phyloP scores from a whole-genome alignment of 768 basidiomycete genomes.

The Tylopilus rubrobrunneus region DNA sequence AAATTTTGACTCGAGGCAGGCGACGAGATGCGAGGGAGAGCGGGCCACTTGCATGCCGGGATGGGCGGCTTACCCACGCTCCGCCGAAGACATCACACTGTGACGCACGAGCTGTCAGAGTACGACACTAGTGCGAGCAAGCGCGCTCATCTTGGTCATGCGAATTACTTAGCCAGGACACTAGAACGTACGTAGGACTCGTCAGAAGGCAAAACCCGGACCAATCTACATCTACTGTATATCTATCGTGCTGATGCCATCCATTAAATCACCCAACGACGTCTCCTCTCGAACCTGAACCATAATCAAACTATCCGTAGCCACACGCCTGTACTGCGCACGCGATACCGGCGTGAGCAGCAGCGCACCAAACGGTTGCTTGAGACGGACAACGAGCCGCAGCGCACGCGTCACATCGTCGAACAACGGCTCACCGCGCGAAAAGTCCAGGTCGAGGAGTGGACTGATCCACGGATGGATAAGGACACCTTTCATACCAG shows the following conservation, averaged over 20 bases:
- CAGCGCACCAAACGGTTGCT: not conserved
- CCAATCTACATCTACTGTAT: not conserved
- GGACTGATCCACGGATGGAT: slow-evolving; percentile 2
- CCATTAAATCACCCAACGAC: not conserved
- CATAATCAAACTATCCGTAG: not conserved
- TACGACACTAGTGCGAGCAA: too few relatives aligned
- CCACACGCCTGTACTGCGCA: not conserved
- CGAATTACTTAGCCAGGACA: too few relatives aligned
- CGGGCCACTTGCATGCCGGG: too few relatives aligned
- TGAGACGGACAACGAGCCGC: not conserved
- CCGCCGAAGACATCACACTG: too few relatives aligned
- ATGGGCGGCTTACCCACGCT: too few relatives aligned
- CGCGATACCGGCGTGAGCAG: not conserved
- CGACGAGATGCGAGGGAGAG: too few relatives aligned
- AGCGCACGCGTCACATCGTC: not conserved
- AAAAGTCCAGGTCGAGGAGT: not conserved
- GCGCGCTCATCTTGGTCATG: too few relatives aligned
- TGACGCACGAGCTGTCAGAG: too few relatives aligned
- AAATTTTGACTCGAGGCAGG: too few relatives aligned
- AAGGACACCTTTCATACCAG: not conserved
- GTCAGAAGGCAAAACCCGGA: too few relatives aligned
- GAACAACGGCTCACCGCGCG: not conserved
- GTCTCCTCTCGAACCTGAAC: not conserved
- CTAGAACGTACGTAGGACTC: too few relatives aligned
- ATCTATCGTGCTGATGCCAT: not conserved